A percentile compares a stretch with the other conserved stretches of the same genome.
phyloP scores from a whole-genome alignment of 169 alveolate genomes.

The Cystoisospora suis region DNA sequence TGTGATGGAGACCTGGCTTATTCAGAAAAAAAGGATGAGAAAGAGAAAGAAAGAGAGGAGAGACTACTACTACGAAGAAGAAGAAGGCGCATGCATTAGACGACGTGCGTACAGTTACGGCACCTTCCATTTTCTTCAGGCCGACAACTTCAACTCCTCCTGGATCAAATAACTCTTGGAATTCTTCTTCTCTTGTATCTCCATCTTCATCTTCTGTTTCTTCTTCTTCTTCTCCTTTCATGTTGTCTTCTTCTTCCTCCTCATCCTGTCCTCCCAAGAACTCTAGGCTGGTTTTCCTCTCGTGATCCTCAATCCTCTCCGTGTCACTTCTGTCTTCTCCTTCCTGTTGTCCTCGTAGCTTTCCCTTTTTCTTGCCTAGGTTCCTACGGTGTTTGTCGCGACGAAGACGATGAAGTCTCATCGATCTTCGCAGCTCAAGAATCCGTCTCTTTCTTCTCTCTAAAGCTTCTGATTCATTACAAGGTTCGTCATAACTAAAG shows the following conservation, averaged over 20 bases:
- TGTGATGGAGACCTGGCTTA: no score
- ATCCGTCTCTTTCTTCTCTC: neutral
- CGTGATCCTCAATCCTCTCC: neutral
- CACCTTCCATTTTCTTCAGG: slow-evolving; percentile 76
- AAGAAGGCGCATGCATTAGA: no score
- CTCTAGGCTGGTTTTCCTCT: neutral
- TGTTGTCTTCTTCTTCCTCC: neutral
- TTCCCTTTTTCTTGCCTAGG: neutral
- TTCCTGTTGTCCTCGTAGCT: neutral
- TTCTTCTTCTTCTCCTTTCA: neutral
- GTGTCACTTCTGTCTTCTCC: neutral
- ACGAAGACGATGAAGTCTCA: neutral
- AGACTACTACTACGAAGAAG: no score
- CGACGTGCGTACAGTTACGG: slow-evolving; percentile 69
- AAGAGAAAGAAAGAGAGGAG: no score
- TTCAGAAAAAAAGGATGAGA: no score
- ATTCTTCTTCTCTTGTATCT: neutral
- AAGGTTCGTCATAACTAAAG: neutral
- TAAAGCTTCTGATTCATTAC: slow-evolving; percentile 8
- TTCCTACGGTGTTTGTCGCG: neutral
- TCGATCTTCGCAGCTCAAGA: slow-evolving; percentile 7
- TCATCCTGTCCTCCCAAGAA: neutral
- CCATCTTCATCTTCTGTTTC: neutral
- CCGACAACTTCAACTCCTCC: slow-evolving; percentile 67
- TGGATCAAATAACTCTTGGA: neutral